Conservation (phyloP, 345 rosid species). For the Populus simonii region DNA sequence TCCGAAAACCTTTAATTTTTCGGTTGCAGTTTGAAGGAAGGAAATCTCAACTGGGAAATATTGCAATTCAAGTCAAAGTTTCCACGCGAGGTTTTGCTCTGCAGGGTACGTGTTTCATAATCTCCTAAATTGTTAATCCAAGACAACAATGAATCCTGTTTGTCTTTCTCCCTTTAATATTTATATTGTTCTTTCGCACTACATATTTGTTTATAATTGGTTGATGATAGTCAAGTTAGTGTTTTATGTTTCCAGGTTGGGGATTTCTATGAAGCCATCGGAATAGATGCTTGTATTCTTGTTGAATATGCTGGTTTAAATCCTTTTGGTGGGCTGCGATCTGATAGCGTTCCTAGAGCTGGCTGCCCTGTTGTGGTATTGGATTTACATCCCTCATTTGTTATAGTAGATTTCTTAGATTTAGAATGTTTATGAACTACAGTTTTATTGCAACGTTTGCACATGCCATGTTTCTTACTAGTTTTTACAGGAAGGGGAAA, state of each 20-base stretch:
- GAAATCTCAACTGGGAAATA: constrained; percentile 86
- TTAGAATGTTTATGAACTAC: not conserved
- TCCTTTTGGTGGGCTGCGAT: constrained; percentile 90
- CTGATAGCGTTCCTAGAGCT: constrained; percentile 88
- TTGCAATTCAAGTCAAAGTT: constrained; percentile 89
- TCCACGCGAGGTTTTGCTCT: constrained; percentile 91
- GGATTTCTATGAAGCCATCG: constrained; percentile 91
- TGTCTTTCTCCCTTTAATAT: no score
- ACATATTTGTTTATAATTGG: not conserved
- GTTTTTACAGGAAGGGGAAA: not conserved
- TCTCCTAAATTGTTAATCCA: not conserved
- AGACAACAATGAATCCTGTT: not conserved
- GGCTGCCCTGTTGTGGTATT: constrained; percentile 95
- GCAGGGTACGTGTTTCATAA: constrained; percentile 59
- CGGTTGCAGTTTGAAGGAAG: constrained; percentile 75
- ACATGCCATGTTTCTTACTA: not conserved
- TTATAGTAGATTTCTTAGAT: not conserved
- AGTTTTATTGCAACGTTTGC: not conserved
- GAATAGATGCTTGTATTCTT: constrained; percentile 93
- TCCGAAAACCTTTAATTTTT: not conserved
- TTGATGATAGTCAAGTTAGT: not conserved
- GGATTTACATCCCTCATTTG: constrained; percentile 1
- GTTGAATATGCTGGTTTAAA: constrained; percentile 96
- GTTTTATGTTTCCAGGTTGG: constrained; percentile 61
- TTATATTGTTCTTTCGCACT: not conserved